Evolutionary conservation across 192 early-diverging fungal genomes (phyloP).

Genomic region (Coemansia sp.): DNA sequence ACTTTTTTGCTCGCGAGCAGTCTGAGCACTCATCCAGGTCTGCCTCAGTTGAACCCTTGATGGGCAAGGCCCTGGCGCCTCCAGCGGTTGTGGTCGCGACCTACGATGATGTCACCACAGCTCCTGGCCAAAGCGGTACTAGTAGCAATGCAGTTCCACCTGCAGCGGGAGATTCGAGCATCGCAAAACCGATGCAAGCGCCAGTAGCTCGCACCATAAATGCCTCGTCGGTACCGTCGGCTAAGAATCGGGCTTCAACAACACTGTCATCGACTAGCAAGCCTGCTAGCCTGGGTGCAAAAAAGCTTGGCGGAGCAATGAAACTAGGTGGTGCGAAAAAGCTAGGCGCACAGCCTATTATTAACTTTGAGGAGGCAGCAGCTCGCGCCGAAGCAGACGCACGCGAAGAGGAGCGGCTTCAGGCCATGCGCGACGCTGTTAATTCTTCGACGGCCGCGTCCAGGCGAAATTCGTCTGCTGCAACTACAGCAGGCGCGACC

Average conservation of each 20-base stretch:
- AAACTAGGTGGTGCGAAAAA: slow-evolving; percentile 87
- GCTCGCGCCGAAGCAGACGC: slow-evolving; percentile 81
- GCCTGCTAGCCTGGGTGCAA: slow-evolving; percentile 33
- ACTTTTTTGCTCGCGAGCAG: slow-evolving; percentile 32
- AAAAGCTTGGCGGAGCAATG: slow-evolving; percentile 55
- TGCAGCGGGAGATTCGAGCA: background rate
- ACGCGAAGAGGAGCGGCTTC: slow-evolving; percentile 61
- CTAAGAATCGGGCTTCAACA: slow-evolving; percentile 1
- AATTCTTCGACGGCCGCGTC: slow-evolving; percentile 2
- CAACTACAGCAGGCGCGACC: background rate
- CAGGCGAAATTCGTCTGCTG: background rate
- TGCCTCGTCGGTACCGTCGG: slow-evolving; percentile 4
- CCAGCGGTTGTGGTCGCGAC: slow-evolving; percentile 15
- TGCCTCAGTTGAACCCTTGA: background rate
- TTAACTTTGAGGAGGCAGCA: slow-evolving; percentile 92
- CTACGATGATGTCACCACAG: background rate
- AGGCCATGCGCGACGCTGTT: slow-evolving; percentile 51
- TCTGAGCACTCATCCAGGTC: slow-evolving; percentile 12
- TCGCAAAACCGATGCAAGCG: slow-evolving; percentile 9
- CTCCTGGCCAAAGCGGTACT: background rate
- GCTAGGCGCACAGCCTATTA: slow-evolving; percentile 62
- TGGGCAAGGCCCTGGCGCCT: slow-evolving; percentile 18
- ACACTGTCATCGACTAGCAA: slow-evolving; percentile 18
- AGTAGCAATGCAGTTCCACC: background rate
- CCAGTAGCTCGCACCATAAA: slow-evolving; percentile 38